Evolutionary conservation across 129 eudicot genomes (phyloP).

Genomic region (Smallanthus sonchifolius): DNA sequence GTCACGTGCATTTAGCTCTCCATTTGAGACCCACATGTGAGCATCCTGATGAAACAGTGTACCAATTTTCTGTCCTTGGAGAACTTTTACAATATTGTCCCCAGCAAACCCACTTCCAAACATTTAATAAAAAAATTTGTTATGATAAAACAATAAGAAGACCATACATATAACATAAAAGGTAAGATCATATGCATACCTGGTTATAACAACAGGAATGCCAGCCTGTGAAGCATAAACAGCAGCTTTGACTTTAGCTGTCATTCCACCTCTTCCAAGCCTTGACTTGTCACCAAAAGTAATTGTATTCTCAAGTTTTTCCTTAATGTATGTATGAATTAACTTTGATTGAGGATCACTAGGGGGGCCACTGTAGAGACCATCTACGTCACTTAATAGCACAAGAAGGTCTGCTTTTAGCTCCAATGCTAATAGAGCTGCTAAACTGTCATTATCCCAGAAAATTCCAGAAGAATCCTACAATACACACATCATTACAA

Average conservation of each 20-base stretch:
- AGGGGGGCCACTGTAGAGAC: conserved; percentile 96
- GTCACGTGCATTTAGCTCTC: conserved; percentile 60
- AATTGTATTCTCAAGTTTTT: conserved; percentile 67
- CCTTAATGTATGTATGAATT: conserved; percentile 40
- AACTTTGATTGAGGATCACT: conserved; percentile 78
- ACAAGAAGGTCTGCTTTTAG: conserved; percentile 96
- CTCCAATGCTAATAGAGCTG: conserved; percentile 89
- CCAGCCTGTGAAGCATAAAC: conserved; percentile 93
- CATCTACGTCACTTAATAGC: conserved; percentile 90
- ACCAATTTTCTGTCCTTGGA: conserved; percentile 61
- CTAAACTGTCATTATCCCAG: conserved; percentile 98
- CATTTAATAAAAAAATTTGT: neutral
- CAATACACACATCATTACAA: conserved; percentile 9
- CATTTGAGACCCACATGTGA: conserved; percentile 50
- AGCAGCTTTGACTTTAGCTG: conserved; percentile 98
- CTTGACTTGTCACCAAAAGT: conserved; percentile 96
- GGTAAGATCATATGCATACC: conserved; percentile 31
- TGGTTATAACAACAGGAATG: conserved; percentile 87
- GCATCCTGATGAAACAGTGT: conserved; percentile 88
- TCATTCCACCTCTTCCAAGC: conserved; percentile 98
- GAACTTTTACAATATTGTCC: conserved; percentile 64
- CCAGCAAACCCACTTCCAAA: conserved; percentile 62
- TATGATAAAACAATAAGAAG: conserved; percentile 16
- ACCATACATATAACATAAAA: neutral
- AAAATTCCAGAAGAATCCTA: conserved; percentile 96